Evolutionary conservation across 2,329 filamentous ascomycete genomes (phyloP), one percentile per base, ranked within the genome.

Genomic region (Stagonosporopsis tanaceti): DNA sequence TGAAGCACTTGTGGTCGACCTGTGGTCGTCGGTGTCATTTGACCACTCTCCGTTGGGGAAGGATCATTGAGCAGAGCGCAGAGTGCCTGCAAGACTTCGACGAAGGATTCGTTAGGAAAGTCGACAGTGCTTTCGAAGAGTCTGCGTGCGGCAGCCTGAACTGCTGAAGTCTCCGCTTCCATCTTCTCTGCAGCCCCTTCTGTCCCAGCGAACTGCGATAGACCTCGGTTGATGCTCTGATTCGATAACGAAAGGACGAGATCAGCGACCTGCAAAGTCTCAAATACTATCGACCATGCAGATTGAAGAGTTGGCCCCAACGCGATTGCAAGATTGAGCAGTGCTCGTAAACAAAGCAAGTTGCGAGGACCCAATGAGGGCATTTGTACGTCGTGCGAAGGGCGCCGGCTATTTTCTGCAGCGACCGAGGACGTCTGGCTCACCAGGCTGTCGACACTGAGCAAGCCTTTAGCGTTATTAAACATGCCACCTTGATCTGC

Each of bases 291-390:
- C 1, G 88, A 88, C 91, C 96, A 99, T 0, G 94, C 91, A 14
- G 85, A 82, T 34, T 90, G 88, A 0, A 99, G 82, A 0, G 92
- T 97, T 3, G 95, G 93, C 0, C 95, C 95, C 1, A 99, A 79
- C 2, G 95, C 95, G 68, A 98, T 99, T 2, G 95, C 95, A 3
- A 99, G 79, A 66, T 99, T 99, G n/a, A 99, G 80, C 15, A 99
- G 82, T 28, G 95, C 95, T 69, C 96, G 84, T 40, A 99, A 80
- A 68, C 95, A 99, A 1, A 98, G 81, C 4, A 99, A 80, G 70
- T 99, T 98, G 7, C 95, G 86, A 2, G 93, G 94, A 63, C 92
- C 97, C 8, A 98, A 81, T 3, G 87, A 85, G 11, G 71, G 73
- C 30, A 65, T 25, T 14, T 50, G 59, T 4, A 57, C 40, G 17